Evolutionary conservation across 2,329 filamentous ascomycete species (phyloP).

Genomic region (Rhexocercosporidium sp.): DNA sequence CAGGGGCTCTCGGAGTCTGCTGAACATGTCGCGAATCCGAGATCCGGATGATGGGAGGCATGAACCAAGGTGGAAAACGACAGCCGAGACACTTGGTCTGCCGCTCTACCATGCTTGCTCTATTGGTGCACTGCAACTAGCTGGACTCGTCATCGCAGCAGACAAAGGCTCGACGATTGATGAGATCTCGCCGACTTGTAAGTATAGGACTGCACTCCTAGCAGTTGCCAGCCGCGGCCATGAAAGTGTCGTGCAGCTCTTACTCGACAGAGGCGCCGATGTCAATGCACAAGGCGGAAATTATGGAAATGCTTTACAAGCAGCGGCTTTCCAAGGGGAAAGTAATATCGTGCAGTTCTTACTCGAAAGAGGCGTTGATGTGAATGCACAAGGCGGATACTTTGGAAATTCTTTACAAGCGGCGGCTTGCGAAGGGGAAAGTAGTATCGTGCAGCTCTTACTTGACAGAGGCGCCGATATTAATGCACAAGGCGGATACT

Average conservation of each 20-base stretch:
- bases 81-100: not conserved
- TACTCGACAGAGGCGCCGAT: constrained; percentile 6
- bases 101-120: constrained; percentile 5
- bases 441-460: constrained; percentile 10
- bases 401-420: not conserved
- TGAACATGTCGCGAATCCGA: constrained; percentile 2
- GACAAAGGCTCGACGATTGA: not conserved
- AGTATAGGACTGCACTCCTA: not conserved
- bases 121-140: not conserved
- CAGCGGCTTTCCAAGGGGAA: not conserved
- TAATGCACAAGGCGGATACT: not conserved
- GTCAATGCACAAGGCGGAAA: not conserved
- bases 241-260: not conserved
- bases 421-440: no score
- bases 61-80: not conserved
- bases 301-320: not conserved
- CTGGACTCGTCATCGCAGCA: not conserved
- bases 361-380: not conserved
- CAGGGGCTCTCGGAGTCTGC: not conserved
- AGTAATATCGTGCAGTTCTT: constrained; percentile 4
- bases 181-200: not conserved
- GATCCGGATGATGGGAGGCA: not conserved
- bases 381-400: not conserved
- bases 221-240: not conserved
- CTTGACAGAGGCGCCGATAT: constrained; percentile 5